Percentiles rank a stretch among this genome's conserved stretches.
phyloP scores from a whole-genome alignment of 2,329 filamentous ascomycete species.

The Pseudogymnoascus sp. region DNA sequence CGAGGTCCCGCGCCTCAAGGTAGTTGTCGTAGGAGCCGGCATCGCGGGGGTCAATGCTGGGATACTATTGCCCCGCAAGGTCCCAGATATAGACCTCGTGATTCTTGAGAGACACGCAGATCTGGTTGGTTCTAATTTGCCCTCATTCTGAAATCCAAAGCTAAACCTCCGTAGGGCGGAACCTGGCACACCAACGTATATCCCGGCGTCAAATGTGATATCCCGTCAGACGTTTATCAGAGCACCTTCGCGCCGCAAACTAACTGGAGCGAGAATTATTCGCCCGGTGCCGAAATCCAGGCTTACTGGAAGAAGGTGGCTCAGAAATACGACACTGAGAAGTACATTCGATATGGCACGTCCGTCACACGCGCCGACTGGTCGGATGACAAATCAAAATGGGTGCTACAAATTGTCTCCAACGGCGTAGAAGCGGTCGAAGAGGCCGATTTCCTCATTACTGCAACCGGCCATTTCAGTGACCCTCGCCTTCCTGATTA shows the following conservation, averaged over 20 bases:
- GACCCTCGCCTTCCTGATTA: constrained; percentile 10
- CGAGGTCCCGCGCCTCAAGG: constrained; percentile 1
- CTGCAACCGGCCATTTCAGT: constrained; percentile 32
- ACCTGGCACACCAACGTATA: constrained; percentile 48
- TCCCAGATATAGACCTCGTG: constrained; percentile 55
- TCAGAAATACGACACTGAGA: constrained; percentile 53
- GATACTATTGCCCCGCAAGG: constrained; percentile 55
- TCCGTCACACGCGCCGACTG: constrained; percentile 24
- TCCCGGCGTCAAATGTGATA: constrained; percentile 59
- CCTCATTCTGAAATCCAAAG: not conserved
- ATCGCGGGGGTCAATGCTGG: constrained; percentile 54
- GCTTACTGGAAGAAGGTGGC: constrained; percentile 57
- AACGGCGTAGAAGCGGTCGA: constrained; percentile 24
- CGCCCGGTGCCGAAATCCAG: constrained; percentile 56
- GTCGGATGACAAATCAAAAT: constrained; percentile 24
- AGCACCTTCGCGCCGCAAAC: constrained; percentile 56
- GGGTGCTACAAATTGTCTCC: constrained; percentile 26
- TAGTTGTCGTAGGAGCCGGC: constrained; percentile 52
- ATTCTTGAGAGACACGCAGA: constrained; percentile 62
- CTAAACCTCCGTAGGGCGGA: constrained; percentile 31
- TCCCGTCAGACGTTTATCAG: constrained; percentile 63
- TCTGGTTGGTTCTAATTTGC: constrained; percentile 39
- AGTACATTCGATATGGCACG: constrained; percentile 40
- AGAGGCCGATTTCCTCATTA: constrained; percentile 38
- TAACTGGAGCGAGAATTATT: constrained; percentile 58